A percentile compares a stretch with the other conserved stretches of the same genome.
Conservation (phyloP, 345 rosid genomes). For the Angophora floribunda region DNA sequence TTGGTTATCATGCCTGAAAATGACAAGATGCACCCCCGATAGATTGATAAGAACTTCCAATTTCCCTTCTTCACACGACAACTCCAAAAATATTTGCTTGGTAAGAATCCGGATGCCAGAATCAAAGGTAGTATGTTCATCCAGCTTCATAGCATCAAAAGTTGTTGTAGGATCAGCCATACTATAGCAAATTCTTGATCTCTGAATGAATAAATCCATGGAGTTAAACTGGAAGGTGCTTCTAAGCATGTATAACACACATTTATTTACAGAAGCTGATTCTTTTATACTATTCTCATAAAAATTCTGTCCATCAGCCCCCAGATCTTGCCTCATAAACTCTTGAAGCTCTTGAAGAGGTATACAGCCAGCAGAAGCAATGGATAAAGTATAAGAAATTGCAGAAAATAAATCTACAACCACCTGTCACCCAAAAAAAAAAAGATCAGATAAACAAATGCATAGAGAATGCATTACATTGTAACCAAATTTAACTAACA, state of each 20-base stretch:
- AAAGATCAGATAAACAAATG: background rate
- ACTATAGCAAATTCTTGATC: constrained; percentile 25
- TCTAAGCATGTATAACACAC: constrained; percentile 23
- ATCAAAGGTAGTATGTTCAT: constrained; percentile 16
- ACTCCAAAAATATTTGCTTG: constrained; percentile 25
- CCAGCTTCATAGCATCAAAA: constrained; percentile 22
- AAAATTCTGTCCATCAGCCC: constrained; percentile 21
- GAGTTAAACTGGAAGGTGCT: constrained; percentile 42
- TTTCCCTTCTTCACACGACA: constrained; percentile 45
- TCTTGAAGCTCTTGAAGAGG: constrained; percentile 34
- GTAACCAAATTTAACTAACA: background rate
- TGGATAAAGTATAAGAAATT: constrained; percentile 26
- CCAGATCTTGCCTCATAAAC: constrained; percentile 19
- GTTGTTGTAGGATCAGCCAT: constrained; percentile 11
- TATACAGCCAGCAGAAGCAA: constrained; percentile 15
- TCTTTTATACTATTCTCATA: constrained; percentile 16
- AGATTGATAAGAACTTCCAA: constrained; percentile 28
- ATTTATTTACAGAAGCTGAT: constrained; percentile 11
- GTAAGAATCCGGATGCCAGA: constrained; percentile 56
- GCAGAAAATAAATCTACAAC: constrained; percentile 39
- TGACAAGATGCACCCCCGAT: constrained; percentile 30
- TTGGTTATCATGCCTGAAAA: constrained; percentile 39
- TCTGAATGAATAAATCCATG: constrained; percentile 51
- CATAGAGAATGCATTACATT: background rate
- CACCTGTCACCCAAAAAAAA: constrained; percentile 32